A percentile compares a stretch with the other conserved stretches of the same genome.
Conservation (phyloP, 2,329 filamentous ascomycete species). For the Curvularia sp. region DNA sequence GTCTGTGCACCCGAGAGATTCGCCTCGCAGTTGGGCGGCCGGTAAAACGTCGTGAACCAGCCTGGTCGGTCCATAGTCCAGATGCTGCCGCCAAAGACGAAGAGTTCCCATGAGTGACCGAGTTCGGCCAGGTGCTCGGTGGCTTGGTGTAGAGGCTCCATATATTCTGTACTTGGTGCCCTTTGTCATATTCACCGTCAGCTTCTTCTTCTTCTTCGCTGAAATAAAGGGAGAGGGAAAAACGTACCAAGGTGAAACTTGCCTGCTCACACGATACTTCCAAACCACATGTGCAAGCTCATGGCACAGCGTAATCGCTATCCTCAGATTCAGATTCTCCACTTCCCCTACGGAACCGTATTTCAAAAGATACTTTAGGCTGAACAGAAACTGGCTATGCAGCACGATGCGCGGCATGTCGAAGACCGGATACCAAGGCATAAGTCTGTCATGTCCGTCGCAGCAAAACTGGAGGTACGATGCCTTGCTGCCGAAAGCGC, state of each 20-base stretch:
- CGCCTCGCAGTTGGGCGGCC: not conserved
- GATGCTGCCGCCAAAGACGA: slow-evolving; percentile 14
- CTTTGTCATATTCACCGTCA: not conserved
- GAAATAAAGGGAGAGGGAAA: not conserved
- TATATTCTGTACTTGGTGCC: not conserved
- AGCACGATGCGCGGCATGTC: slow-evolving; percentile 5
- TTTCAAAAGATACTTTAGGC: not conserved
- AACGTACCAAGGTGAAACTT: slow-evolving; percentile 2
- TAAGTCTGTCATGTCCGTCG: not conserved
- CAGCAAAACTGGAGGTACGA: not conserved
- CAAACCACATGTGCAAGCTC: slow-evolving; percentile 14
- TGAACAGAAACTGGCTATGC: slow-evolving; percentile 8
- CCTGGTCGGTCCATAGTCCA: slow-evolving; percentile 11
- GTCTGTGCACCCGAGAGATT: not conserved
- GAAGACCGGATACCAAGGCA: not conserved
- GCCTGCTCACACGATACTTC: slow-evolving; percentile 1
- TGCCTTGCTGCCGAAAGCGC: not conserved
- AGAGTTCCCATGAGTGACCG: slow-evolving; percentile 12
- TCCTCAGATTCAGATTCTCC: slow-evolving; percentile 1
- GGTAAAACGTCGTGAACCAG: slow-evolving; percentile 5
- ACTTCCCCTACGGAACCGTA: not conserved
- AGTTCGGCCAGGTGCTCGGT: slow-evolving; percentile 3
- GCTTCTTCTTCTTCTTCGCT: not conserved
- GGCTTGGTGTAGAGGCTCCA: slow-evolving; percentile 3
- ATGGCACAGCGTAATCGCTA: slow-evolving; percentile 14